These are phyloP conservation scores for Aspergillus fructus DNA, from an alignment of 2,329 filamentous ascomycete species.

Conservation along the genomic window DNA sequence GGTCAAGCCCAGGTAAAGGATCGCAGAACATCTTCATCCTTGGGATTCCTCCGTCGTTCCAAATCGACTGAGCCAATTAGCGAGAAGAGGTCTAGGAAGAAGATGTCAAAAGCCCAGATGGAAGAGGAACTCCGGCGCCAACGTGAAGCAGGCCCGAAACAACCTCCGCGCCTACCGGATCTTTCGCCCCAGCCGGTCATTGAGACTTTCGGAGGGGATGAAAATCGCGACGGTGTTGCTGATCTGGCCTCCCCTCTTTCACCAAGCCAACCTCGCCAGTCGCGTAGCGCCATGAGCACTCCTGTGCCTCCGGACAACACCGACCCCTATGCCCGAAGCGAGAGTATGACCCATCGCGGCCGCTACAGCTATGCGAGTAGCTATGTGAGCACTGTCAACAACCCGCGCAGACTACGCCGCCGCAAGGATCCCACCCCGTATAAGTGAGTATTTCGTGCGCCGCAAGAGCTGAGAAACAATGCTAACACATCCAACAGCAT, in stretches of 20 bases:
- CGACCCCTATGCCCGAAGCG: slow-evolving; percentile 78
- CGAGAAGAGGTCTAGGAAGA: slow-evolving; percentile 49
- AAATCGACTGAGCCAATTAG: slow-evolving; percentile 65
- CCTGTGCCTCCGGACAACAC: slow-evolving; percentile 41
- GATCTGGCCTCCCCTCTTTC: slow-evolving; percentile 46
- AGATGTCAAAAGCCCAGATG: slow-evolving; percentile 39
- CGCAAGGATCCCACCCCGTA: slow-evolving; percentile 97
- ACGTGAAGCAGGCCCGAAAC: slow-evolving; percentile 58
- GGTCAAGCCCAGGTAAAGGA: slow-evolving; percentile 23
- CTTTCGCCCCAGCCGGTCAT: slow-evolving; percentile 49
- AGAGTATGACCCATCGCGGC: slow-evolving; percentile 96
- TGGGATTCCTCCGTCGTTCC: slow-evolving; percentile 64
- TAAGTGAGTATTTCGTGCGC: slow-evolving; percentile 68
- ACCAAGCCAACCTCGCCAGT: slow-evolving; percentile 23
- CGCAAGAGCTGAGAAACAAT: not conserved
- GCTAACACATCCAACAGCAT: slow-evolving; percentile 57
- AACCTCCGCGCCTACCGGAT: slow-evolving; percentile 57
- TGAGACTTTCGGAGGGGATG: slow-evolving; percentile 63
- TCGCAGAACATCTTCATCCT: slow-evolving; percentile 47
- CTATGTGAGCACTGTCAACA: slow-evolving; percentile 87
- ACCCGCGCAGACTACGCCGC: slow-evolving; percentile 83
- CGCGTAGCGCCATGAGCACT: slow-evolving; percentile 25
- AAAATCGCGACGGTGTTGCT: slow-evolving; percentile 61
- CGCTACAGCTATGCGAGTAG: slow-evolving; percentile 96
- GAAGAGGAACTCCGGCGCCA: slow-evolving; percentile 57